Percentiles rank a stretch among this genome's conserved stretches.
Conservation (phyloP, 306 rosid genomes). For the Casuarina glauca region DNA sequence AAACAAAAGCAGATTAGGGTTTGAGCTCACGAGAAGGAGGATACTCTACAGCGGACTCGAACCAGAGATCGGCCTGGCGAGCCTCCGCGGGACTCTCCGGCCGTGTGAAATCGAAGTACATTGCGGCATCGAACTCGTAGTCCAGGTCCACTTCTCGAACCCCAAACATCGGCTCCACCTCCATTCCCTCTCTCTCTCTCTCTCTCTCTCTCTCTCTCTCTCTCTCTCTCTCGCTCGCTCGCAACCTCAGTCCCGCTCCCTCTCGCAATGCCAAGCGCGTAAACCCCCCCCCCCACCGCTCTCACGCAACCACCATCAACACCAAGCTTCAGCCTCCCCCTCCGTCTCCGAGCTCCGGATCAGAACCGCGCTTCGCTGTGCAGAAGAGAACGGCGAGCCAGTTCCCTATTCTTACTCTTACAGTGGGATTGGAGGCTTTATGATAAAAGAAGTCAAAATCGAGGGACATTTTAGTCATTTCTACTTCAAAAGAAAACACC, state of each 20-base stretch:
- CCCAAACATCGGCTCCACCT: conserved; percentile 45
- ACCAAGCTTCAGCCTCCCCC: conserved; percentile 6
- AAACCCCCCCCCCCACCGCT: neutral
- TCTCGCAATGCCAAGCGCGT: conserved; percentile 8
- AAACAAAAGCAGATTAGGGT: neutral
- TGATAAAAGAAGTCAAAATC: neutral
- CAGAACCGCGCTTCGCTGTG: conserved; percentile 23
- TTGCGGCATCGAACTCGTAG: conserved; percentile 54
- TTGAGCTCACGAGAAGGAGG: conserved; percentile 60
- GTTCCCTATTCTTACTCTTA: conserved; percentile 6
- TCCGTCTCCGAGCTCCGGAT: neutral
- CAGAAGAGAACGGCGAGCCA: conserved; percentile 12
- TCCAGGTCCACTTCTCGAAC: conserved; percentile 55
- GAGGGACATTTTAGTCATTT: neutral
- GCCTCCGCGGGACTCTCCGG: conserved; percentile 52
- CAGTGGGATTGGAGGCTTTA: conserved; percentile 18
- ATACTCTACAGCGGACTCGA: conserved; percentile 45
- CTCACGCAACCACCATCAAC: neutral
- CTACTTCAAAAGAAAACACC: conserved; percentile 5
- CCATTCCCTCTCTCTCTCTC: conserved; percentile 35
- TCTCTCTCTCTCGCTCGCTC: conserved; percentile 31
- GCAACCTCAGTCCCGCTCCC: conserved; percentile 16
- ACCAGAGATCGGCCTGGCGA: conserved; percentile 54
- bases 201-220: conserved; percentile 32
- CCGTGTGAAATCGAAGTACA: conserved; percentile 48